Evolutionary conservation across 2,329 filamentous ascomycete species (phyloP).

Genomic region (Corynespora cassiicola): DNA sequence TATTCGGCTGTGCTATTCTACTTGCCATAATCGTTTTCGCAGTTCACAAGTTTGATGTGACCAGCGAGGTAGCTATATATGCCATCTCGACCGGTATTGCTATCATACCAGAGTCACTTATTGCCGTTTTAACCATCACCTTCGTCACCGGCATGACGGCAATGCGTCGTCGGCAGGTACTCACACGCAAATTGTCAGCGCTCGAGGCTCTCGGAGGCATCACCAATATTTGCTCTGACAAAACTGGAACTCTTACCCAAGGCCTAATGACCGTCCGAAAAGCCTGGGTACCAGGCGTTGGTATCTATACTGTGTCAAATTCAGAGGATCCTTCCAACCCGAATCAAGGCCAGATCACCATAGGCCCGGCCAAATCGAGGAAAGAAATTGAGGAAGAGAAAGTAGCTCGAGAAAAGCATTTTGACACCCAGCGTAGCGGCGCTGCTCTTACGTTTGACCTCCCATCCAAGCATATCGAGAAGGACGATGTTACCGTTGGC

Average conservation of each 20-base stretch:
- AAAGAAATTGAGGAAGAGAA: conserved; percentile 32
- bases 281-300: conserved; percentile 25
- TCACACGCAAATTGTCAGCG: conserved; percentile 26
- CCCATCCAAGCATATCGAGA: conserved; percentile 15
- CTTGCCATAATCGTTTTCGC: conserved; percentile 29
- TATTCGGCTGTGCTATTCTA: conserved; percentile 27
- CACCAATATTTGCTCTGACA: conserved; percentile 56
- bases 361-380: conserved; percentile 18
- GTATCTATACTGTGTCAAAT: conserved; percentile 24
- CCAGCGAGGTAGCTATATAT: conserved; percentile 32
- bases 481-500: conserved; percentile 5
- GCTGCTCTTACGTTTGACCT: conserved; percentile 22
- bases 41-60: conserved; percentile 33
- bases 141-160: conserved; percentile 27
- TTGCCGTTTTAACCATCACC: conserved; percentile 29
- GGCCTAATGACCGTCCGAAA: conserved; percentile 28
- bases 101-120: conserved; percentile 27
- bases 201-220: conserved; percentile 28
- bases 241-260: conserved; percentile 49
- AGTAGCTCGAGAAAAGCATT: conserved; percentile 16
- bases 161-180: conserved; percentile 25
- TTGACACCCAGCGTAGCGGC: conserved; percentile 20
- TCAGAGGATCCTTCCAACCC: conserved; percentile 25
- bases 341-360: conserved; percentile 21
- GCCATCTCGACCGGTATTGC: conserved; percentile 32